Conservation (phyloP, 306 rosid genomes). For the Notholithocarpus densiflorus region DNA sequence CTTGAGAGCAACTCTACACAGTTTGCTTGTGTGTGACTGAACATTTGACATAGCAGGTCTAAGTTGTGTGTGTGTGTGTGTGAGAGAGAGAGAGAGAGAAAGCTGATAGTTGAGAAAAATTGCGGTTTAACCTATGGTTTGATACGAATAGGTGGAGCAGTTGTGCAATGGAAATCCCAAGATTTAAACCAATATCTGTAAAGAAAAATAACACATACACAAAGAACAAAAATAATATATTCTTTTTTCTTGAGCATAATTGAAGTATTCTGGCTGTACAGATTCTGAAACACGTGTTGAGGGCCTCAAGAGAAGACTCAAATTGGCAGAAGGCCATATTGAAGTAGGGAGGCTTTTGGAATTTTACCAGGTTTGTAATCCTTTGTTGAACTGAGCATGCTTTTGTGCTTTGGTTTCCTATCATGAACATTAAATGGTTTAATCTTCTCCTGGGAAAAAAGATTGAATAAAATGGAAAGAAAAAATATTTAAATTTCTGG, state of each 20-base stretch:
- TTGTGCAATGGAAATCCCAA: no score
- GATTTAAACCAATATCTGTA: no score
- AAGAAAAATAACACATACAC: no score
- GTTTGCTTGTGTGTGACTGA: background rate
- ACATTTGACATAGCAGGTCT: background rate
- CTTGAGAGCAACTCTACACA: background rate
- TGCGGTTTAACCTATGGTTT: background rate
- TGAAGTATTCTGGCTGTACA: slow-evolving; percentile 33
- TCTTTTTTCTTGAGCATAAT: slow-evolving; percentile 7
- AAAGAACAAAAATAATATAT: no score
- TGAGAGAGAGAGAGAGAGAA: background rate
- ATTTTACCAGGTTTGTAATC: slow-evolving; percentile 73
- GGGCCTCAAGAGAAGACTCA: slow-evolving; percentile 60
- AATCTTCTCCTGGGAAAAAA: background rate
- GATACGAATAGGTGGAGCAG: no score
- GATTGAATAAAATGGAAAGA: background rate
- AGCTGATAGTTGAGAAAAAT: background rate
- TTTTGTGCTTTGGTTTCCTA: background rate
- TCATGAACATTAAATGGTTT: background rate
- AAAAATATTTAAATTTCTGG: background rate
- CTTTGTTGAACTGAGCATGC: slow-evolving; percentile 4
- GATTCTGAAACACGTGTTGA: slow-evolving; percentile 45
- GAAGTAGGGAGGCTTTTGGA: slow-evolving; percentile 94
- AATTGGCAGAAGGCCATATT: slow-evolving; percentile 84
- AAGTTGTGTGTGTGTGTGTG: no score